Percentiles rank a stretch among this genome's conserved stretches.
These are phyloP conservation scores for Blastobotrys persicus DNA, from an alignment of 1,139 yeast species.

Conservation along the genomic window DNA sequence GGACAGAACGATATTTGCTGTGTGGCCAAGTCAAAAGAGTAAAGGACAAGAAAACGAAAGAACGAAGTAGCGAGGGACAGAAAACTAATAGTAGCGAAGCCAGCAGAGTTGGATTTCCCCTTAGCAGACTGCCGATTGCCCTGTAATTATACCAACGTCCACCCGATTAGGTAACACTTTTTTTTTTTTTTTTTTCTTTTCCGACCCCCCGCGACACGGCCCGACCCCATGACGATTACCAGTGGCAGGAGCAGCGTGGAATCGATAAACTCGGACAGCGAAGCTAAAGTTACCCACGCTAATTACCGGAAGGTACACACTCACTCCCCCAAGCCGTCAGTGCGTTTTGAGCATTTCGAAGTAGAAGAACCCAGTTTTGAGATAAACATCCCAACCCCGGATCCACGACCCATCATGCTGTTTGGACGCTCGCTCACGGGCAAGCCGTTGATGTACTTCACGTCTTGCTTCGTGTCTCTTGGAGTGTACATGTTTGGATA, in stretches of 20 bases:
- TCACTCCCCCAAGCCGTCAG: not conserved
- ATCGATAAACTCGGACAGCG: not conserved
- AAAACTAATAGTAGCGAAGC: too few relatives aligned
- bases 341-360: slow-evolving; percentile 19
- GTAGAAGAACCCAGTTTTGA: slow-evolving; percentile 21
- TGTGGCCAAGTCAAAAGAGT: too few relatives aligned
- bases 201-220: not conserved
- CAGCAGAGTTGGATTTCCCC: too few relatives aligned
- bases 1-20: too few relatives aligned
- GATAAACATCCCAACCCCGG: slow-evolving; percentile 14
- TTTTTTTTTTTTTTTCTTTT: not conserved
- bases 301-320: slow-evolving; percentile 4
- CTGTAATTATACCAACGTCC: too few relatives aligned
- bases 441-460: slow-evolving; percentile 53
- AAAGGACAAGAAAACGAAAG: too few relatives aligned
- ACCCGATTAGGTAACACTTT: not conserved
- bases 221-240: not conserved
- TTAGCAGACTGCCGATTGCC: too few relatives aligned
- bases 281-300: not conserved
- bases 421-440: slow-evolving; percentile 33
- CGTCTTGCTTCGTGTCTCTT: slow-evolving; percentile 75
- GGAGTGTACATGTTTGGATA: slow-evolving; percentile 87
- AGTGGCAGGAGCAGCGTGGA: slow-evolving; percentile 4
- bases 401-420: not conserved
- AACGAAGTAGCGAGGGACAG: too few relatives aligned